Evolutionary conservation across 192 early-diverging fungal genomes (phyloP), one percentile per base, ranked within the genome.

Genomic region (Linnemannia exigua): DNA sequence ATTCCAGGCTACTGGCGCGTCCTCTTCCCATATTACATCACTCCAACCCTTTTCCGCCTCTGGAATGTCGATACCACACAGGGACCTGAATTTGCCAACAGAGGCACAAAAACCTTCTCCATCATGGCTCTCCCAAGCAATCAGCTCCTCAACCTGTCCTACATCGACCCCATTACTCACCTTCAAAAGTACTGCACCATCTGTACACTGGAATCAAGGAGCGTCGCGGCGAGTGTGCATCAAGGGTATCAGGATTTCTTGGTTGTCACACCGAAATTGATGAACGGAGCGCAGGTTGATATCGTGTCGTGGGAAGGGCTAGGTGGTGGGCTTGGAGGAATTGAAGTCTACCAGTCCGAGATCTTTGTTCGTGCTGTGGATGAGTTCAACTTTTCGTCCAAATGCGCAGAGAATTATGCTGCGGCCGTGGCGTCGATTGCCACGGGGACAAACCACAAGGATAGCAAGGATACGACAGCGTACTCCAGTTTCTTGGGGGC

Each of bases 1-100:
- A 90, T 92, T n/a, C 91, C 93, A 6, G 95, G 95, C 20, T 94
- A 90, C 74, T 94, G 91, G 91, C 88, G 92, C 47, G 90, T 89
- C 47, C 82, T 91, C 73, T 93, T 95, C 61, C 88, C 87, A 11
- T 84, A 88, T 67, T 71, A 87, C 36, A 76, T 93, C 25, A 91
- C 90, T 12, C 95, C 94, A 15, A 90, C 93, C 5, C 84, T 93
- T 15, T 91, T 96, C 76, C 90, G 94, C 5, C 81, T 96, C 38
- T 90, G 89, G 79, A 96, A 96, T 85, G 90, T 85, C 33, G 83
- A 85, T 25, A 51, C 33, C 19, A 69, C 46, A 0, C 38, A 19
- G 11, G 31, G 12, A 5, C 50, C 92, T 12, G 63, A 78, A 33
- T 87, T 83, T 31, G 71, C 92, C 17, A 89, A 90, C 28, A 88